Base-by-base conservation (phyloP, 257 asterid species). In the Petrea volubilis region DNA sequence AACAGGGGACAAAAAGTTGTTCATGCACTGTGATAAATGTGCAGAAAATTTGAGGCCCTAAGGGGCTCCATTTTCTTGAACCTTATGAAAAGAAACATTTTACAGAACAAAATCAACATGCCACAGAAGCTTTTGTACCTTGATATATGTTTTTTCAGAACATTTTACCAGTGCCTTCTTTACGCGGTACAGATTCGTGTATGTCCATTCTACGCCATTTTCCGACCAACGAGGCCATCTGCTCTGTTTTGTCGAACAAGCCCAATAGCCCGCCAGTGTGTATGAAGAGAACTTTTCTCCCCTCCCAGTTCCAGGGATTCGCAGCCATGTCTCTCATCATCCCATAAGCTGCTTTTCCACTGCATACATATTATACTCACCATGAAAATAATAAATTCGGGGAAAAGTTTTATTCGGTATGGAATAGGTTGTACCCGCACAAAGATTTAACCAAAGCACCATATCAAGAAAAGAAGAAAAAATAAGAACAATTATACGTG, bases 181-280 rank as follows among this genome's bases (percentile, higher is more conserved):
- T 85, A 21, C 89, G 79, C 1, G 93, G 90, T 23, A 81, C 27
- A n/a, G 86, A 77, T 67, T 85, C 93, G 25, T 67, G 78, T 50
- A 94, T 66, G 68, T 91, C 95, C 97, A 94, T 88, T 77, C 84
- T 78, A 10, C 90, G 83, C 96, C 97, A 91, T 4, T 84, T 88
- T 38, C 93, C 88, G 52, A 94, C 44, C 76, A 85, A 34, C 8
- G 97, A 66, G 0, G 77, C 79, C 64, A 94, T 82, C 80, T 91
- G 87, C 76, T 91, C 96, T 15, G 90, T 71, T 69, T 91, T 91
- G 82, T 91, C 98, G 36, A 57, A 91, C 68, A 94, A 75, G 64
- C 98, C 99, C 31, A 91, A 80, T 21, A 91, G 77, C 12, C 98
- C 99, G 23, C 99, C 98, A 0, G 99, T 94, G 83, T 94, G 99